These are phyloP conservation scores for Acanthamoeba healyi DNA, from an alignment of 208 protist species.

Conservation along the genomic window DNA sequence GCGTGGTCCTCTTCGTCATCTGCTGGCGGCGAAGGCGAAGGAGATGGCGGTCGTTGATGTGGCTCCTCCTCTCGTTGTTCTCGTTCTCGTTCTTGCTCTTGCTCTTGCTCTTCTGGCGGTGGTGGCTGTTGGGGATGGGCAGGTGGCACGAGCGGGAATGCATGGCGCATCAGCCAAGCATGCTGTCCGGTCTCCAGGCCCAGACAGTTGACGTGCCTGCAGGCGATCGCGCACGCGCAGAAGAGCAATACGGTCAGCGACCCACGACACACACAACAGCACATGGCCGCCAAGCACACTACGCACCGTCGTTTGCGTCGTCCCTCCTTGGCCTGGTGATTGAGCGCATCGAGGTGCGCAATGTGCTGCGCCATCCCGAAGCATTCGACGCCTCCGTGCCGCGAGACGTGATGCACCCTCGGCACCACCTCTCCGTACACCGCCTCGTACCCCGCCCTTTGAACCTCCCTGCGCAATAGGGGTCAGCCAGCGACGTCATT, in stretches of 20 bases:
- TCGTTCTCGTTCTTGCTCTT: neutral
- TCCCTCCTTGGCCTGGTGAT: constrained; percentile 6
- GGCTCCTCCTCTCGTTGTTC: neutral
- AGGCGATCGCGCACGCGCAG: neutral
- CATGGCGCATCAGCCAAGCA: neutral
- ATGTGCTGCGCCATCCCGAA: constrained; percentile 36
- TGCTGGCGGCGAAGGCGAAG: too few relatives aligned
- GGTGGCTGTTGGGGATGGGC: neutral
- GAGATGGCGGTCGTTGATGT: too few relatives aligned
- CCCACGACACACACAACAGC: neutral
- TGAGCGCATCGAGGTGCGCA: neutral
- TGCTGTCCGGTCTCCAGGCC: neutral
- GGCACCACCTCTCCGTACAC: constrained; percentile 2
- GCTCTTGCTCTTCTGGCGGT: neutral
- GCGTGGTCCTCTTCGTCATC: neutral
- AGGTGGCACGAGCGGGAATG: neutral
- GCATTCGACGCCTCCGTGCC: neutral
- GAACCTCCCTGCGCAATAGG: neutral
- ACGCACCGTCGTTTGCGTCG: constrained; percentile 6
- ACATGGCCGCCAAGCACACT: neutral
- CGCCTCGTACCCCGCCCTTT: neutral
- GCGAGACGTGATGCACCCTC: constrained; percentile 5
- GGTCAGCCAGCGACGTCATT: too few relatives aligned
- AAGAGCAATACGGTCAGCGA: neutral
- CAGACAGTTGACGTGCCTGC: neutral